Base-by-base conservation (phyloP, 805 yeast species). In the Kazachstania bromeliacearum region DNA sequence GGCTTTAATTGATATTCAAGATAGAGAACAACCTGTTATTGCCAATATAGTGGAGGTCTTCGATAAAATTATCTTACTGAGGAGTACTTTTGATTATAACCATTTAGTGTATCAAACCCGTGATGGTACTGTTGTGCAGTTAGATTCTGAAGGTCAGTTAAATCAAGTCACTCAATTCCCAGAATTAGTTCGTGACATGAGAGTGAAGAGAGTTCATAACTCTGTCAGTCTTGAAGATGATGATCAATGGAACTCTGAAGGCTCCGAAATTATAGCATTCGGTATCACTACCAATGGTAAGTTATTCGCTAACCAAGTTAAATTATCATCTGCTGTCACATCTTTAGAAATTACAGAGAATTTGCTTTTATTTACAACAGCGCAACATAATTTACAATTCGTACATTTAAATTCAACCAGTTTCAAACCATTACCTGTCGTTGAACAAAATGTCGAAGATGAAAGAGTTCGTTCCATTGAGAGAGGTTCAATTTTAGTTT, bases 401-500 rank as follows among this genome's bases (percentile, higher is more conserved):
- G 71, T 84, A 29, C 96, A 87, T 58, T 63, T 88, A 50, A 64
- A 63, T 20, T 52, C 68, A 5, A 50, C 61, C 1, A 50, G 53
- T 7, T 64, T 65, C 45, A 58, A 62, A 29, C 70, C 70, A 30
- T 42, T 66, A 15, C 57, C 62, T 6, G 55, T 58, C 3, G 61
- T 66, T 3, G 64, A 62, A 10, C 63, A 58, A 9, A 50, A 54
- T 12, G 57, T 56, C 10, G 58, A 52, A 30, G 96, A 85, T 57
- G 98, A 89, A 62, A 75, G 96, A 60, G 70, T 80, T 12, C 75
- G 99, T 49, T 75, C 79, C 40, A 79, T 92, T 36, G 99, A 92
- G 60, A 71, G 96, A 45, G 97, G 98, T 1, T 85, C 96, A 0
- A 48, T 82, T n/a, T 60, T 92, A 33, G 85, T 89, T 0, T 67